These are phyloP conservation scores for Tephrocybe sp. DNA, from an alignment of 768 basidiomycete genomes.

Conservation along the genomic window DNA sequence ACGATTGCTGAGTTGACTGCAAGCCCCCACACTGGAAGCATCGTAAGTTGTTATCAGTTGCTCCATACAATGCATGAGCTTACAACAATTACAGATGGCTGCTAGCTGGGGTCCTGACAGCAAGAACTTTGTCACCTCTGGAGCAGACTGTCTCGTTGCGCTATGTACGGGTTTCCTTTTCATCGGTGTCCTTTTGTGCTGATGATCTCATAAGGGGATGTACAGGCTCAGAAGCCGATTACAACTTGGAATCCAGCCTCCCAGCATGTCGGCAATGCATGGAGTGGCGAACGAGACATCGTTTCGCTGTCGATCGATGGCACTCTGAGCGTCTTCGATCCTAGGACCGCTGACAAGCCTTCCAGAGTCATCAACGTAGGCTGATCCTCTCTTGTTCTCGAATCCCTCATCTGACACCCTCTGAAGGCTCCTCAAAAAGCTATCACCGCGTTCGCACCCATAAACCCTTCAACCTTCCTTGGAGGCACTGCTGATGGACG, in stretches of 20 bases:
- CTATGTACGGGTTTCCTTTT: slow-evolving; percentile 55
- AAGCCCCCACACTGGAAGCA: slow-evolving; percentile 69
- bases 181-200: neutral
- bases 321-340: slow-evolving; percentile 80
- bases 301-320: slow-evolving; percentile 85
- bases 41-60: slow-evolving; percentile 46
- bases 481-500: slow-evolving; percentile 83
- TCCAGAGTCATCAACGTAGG: slow-evolving; percentile 61
- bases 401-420: neutral
- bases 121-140: slow-evolving; percentile 74
- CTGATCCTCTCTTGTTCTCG: slow-evolving; percentile 1
- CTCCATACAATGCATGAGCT: neutral
- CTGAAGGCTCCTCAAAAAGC: slow-evolving; percentile 77
- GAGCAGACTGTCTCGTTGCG: slow-evolving; percentile 85
- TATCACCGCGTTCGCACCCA: slow-evolving; percentile 62
- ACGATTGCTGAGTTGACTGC: slow-evolving; percentile 68
- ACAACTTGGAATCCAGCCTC: slow-evolving; percentile 72
- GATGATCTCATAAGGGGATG: slow-evolving; percentile 65
- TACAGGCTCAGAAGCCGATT: slow-evolving; percentile 63
- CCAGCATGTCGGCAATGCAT: slow-evolving; percentile 90
- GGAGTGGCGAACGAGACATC: slow-evolving; percentile 69
- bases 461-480: slow-evolving; percentile 62
- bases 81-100: slow-evolving; percentile 55
- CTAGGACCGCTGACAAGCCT: slow-evolving; percentile 60
- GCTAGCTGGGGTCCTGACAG: slow-evolving; percentile 81